These are phyloP conservation scores for Suillus discolor DNA, from an alignment of 768 basidiomycete genomes.

Conservation along the genomic window DNA sequence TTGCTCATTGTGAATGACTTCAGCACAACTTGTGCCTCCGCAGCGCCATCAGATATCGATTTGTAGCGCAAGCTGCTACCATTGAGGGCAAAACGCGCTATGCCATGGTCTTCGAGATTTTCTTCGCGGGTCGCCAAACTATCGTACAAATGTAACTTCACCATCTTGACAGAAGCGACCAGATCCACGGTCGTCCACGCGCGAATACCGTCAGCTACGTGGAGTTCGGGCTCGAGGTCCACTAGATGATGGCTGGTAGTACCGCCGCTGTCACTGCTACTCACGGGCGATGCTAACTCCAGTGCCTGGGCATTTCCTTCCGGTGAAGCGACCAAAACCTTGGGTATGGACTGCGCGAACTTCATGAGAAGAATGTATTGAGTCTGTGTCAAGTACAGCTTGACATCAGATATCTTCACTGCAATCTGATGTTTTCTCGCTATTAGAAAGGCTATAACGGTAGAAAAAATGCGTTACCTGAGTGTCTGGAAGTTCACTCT, in stretches of 20 bases:
- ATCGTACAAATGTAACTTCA: slow-evolving; percentile 90
- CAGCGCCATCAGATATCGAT: slow-evolving; percentile 77
- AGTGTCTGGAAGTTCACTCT: slow-evolving; percentile 65
- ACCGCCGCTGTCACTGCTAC: slow-evolving; percentile 11
- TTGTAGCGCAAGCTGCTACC: slow-evolving; percentile 81
- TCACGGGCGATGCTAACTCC: slow-evolving; percentile 25
- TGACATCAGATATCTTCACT: slow-evolving; percentile 81
- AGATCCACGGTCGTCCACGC: slow-evolving; percentile 74
- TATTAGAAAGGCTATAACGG: slow-evolving; percentile 11
- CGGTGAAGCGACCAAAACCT: slow-evolving; percentile 54
- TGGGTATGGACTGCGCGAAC: slow-evolving; percentile 68
- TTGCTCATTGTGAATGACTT: slow-evolving; percentile 92
- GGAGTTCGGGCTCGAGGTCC: slow-evolving; percentile 59
- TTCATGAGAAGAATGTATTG: slow-evolving; percentile 77
- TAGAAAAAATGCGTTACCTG: slow-evolving; percentile 51
- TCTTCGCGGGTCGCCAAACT: slow-evolving; percentile 54
- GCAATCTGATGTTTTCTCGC: slow-evolving; percentile 48
- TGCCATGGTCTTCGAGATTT: slow-evolving; percentile 74
- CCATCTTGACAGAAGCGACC: slow-evolving; percentile 63
- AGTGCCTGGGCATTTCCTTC: slow-evolving; percentile 40
- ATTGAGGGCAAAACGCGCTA: slow-evolving; percentile 83
- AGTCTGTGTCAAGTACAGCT: slow-evolving; percentile 77
- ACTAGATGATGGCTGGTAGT: slow-evolving; percentile 12
- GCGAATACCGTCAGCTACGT: slow-evolving; percentile 26
- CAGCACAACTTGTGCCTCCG: slow-evolving; percentile 86